Evolutionary conservation across 2,329 filamentous ascomycete species (phyloP).

Genomic region (Hymenoscyphus albidus): DNA sequence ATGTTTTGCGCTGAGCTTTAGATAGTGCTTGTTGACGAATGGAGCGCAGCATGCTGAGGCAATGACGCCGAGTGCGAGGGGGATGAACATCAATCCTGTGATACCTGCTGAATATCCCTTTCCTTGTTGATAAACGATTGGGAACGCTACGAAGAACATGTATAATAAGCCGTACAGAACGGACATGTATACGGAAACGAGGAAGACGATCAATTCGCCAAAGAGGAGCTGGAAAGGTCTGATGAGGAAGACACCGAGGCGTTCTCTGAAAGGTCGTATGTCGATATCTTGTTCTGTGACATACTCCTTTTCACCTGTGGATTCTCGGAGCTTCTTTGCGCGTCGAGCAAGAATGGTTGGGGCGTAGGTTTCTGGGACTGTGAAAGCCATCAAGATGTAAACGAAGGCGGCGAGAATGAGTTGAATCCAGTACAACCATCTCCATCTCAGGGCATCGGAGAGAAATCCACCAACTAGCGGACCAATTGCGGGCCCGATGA

Average conservation of each 20-base stretch:
- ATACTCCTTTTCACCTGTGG: slow-evolving; percentile 62
- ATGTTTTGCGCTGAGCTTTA: slow-evolving; percentile 57
- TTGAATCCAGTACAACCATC: slow-evolving; percentile 86
- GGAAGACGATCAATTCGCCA: slow-evolving; percentile 76
- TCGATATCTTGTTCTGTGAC: slow-evolving; percentile 82
- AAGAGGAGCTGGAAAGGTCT: slow-evolving; percentile 85
- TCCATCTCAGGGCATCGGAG: slow-evolving; percentile 66
- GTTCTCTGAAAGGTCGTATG: slow-evolving; percentile 62
- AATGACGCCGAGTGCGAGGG: slow-evolving; percentile 72
- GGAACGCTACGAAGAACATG: slow-evolving; percentile 49
- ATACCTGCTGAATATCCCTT: slow-evolving; percentile 73
- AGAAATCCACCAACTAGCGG: slow-evolving; percentile 76
- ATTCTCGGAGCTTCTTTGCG: slow-evolving; percentile 67
- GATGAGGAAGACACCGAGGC: slow-evolving; percentile 69
- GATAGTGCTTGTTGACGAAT: slow-evolving; percentile 76
- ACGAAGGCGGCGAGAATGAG: slow-evolving; percentile 68
- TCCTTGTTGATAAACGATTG: slow-evolving; percentile 66
- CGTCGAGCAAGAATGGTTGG: slow-evolving; percentile 70
- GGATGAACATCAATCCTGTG: slow-evolving; percentile 85
- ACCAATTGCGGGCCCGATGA: slow-evolving; percentile 75
- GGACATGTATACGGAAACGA: slow-evolving; percentile 81
- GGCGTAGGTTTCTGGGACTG: slow-evolving; percentile 86
- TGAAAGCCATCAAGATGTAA: slow-evolving; percentile 77
- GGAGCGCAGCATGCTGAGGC: slow-evolving; percentile 64
- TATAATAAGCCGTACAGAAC: slow-evolving; percentile 56